phyloP scores from a whole-genome alignment of 495 filamentous ascomycete genomes.

The Aspergillus haitiensis region DNA sequence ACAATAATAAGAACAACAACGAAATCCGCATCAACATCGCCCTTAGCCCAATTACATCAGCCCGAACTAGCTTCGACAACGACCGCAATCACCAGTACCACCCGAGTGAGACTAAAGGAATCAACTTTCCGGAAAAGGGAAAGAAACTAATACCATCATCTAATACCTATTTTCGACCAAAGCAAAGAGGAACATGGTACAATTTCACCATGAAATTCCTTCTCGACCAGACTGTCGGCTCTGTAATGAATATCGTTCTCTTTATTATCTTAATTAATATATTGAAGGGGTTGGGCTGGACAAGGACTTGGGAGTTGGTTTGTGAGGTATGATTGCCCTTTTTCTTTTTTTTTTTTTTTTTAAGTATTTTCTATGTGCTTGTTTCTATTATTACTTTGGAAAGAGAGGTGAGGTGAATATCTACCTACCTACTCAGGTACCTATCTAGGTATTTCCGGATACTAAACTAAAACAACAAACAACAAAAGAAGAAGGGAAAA shows the following conservation, averaged over 20 bases:
- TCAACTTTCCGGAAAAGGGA: background rate
- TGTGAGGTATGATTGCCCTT: slow-evolving; percentile 35
- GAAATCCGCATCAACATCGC: background rate
- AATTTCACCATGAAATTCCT: slow-evolving; percentile 81
- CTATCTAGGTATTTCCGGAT: no score
- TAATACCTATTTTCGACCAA: slow-evolving; percentile 51
- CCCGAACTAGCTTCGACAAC: background rate
- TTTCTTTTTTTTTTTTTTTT: slow-evolving; percentile 12
- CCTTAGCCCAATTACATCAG: background rate
- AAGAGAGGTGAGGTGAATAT: background rate
- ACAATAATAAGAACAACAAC: background rate
- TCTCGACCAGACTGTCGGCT: slow-evolving; percentile 79
- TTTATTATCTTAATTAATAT: slow-evolving; percentile 65
- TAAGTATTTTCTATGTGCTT: slow-evolving; percentile 1
- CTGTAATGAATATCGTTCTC: slow-evolving; percentile 71
- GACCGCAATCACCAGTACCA: background rate
- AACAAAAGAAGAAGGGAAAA: no score
- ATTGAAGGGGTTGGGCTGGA: slow-evolving; percentile 44
- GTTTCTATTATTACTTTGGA: background rate
- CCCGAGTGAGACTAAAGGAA: background rate
- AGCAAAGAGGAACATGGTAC: slow-evolving; percentile 34
- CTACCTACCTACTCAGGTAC: no score
- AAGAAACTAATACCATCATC: slow-evolving; percentile 35
- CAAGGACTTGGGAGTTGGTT: slow-evolving; percentile 34
- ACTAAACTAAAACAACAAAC: no score